Conservation (phyloP, 495 filamentous ascomycete genomes). For the Cudoniella acicularis region DNA sequence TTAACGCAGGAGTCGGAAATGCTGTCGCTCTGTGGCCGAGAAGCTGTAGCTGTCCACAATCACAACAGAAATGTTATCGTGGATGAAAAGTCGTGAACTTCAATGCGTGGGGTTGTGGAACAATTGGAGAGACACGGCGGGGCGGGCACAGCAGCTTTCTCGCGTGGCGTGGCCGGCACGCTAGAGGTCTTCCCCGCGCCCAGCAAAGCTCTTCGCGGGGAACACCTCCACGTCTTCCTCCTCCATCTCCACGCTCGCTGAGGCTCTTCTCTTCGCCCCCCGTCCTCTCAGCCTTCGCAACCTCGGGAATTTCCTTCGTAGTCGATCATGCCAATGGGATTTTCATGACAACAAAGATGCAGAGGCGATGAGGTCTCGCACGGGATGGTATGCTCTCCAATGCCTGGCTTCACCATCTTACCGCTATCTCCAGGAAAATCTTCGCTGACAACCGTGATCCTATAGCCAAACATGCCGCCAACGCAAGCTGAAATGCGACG, state of each 20-base stretch:
- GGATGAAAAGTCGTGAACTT: no score
- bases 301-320: background rate
- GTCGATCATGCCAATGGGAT: background rate
- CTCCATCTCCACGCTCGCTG: background rate
- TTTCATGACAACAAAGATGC: conserved; percentile 13
- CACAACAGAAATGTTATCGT: no score
- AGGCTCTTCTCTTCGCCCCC: background rate
- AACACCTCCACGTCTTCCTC: no score
- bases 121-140: no score
- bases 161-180: no score
- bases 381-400: conserved; percentile 18
- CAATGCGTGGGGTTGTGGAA: no score
- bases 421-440: background rate
- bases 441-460: background rate
- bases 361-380: conserved; percentile 28
- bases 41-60: no score
- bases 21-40: no score
- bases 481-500: conserved; percentile 55
- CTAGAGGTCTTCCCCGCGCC: no score
- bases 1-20: no score
- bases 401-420: background rate
- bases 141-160: no score
- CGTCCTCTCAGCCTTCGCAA: background rate
- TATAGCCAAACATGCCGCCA: conserved; percentile 49
- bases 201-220: no score